A percentile compares a stretch with the other conserved stretches of the same genome.
Evolutionary conservation across 305 asterid species (phyloP).

Genomic region (Fraxinus nigra): DNA sequence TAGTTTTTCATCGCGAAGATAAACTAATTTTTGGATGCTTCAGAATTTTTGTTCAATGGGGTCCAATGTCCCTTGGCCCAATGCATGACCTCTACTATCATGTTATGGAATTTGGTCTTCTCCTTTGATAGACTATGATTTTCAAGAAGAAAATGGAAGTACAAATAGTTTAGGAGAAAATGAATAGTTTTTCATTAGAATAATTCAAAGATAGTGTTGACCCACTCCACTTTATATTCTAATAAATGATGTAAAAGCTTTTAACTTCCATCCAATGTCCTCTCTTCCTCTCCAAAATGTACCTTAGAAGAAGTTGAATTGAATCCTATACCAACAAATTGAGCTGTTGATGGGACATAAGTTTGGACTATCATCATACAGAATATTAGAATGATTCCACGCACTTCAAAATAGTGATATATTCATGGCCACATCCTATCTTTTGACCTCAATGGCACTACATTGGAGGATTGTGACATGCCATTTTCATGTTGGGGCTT

Average conservation of each 20-base stretch:
- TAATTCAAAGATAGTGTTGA: not conserved
- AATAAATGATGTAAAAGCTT: not conserved
- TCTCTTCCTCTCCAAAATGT: not conserved
- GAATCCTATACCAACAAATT: not conserved
- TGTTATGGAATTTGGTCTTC: not conserved
- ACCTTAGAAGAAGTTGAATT: not conserved
- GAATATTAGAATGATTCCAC: not conserved
- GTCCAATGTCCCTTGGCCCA: not conserved
- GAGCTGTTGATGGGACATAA: not conserved
- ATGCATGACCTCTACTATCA: not conserved
- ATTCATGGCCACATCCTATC: not conserved
- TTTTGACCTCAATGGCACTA: not conserved
- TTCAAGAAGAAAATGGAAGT: not conserved
- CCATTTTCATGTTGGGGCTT: not conserved
- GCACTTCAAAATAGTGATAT: not conserved
- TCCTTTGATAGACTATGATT: not conserved
- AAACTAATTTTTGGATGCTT: not conserved
- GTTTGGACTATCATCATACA: not conserved
- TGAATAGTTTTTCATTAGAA: not conserved
- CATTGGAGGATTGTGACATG: not conserved
- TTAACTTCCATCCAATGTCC: not conserved
- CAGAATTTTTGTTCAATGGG: not conserved
- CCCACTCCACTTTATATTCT: not conserved
- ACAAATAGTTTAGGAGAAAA: not conserved
- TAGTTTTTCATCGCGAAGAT: not conserved